Base-by-base conservation (phyloP, 2,329 filamentous ascomycete genomes). In the Lasiodiplodia sp. region DNA sequence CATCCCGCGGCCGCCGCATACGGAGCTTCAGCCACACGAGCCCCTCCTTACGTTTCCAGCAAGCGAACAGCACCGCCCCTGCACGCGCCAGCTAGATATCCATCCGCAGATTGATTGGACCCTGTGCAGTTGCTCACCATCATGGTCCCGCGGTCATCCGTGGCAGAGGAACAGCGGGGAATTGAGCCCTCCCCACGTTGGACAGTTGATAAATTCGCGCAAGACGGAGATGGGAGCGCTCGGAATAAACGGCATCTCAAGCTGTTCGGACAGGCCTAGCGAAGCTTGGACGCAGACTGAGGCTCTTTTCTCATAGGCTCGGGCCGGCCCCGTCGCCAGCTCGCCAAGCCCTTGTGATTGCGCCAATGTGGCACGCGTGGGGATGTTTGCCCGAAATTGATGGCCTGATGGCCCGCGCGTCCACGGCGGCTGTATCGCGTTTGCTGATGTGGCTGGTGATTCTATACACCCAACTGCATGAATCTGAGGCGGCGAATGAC, bases 321-420 rank as follows among this genome's bases (percentile, higher is more conserved):
- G 44, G 28, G 23, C 57, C 60, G 60, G 60, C 16, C 60, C 60
- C 44, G 60, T 31, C 44, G 11, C 60, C 60, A 52, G 10, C 37
- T 47, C 21, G 60, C 60, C 44, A 52, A 64, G 44, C 34, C 44
- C 18, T 34, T 47, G 44, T 53, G 60, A 64, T 64, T 64, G 60
- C 60, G 60, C 60, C 60, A 64, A 49, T 64, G 60, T 64, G 60
- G 60, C 60, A 64, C 60, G 60, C 60, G 60, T 64, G 60, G 60
- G 31, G 31, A 38, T 52, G 47, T 16, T 16, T 31, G 60, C 60
- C 18, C 47, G 60, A 64, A 52, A 64, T 64, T 64, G 60, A 64
- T 52, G 47, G 47, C 18, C 31, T 52, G 16, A 38, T 64, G 60
- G 60, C 44, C 28, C n/a, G 40, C 40, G 58, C 58, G 25, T 18